A percentile compares a stretch with the other conserved stretches of the same genome.
These are phyloP conservation scores for Orobanche coerulescens DNA, from an alignment of 257 asterid genomes.

Conservation along the genomic window DNA sequence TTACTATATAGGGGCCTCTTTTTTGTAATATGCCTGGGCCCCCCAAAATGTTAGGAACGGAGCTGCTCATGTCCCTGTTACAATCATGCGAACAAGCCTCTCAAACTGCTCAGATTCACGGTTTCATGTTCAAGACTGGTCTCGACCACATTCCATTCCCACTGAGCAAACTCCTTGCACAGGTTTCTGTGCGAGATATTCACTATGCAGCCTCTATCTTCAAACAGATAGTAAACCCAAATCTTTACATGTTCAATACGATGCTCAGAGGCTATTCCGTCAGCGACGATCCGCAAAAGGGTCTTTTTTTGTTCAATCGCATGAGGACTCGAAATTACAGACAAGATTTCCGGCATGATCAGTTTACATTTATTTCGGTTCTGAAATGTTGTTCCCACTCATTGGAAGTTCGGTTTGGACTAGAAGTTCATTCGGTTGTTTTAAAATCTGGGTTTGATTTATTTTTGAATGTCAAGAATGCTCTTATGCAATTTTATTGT, in stretches of 20 bases:
- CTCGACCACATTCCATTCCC: constrained; percentile 41
- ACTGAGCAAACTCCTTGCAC: constrained; percentile 58
- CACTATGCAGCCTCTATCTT: constrained; percentile 46
- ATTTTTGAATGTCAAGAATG: constrained; percentile 42
- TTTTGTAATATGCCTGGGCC: no score
- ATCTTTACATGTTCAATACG: constrained; percentile 48
- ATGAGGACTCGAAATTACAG: constrained; percentile 29
- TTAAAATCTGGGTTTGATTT: constrained; percentile 42
- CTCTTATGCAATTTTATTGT: constrained; percentile 46
- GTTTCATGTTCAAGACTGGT: constrained; percentile 51
- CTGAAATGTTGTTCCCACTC: constrained; percentile 44
- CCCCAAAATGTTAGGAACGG: no score
- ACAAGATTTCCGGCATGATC: constrained; percentile 33
- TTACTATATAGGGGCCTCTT: no score
- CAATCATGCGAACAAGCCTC: constrained; percentile 40
- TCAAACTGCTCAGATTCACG: constrained; percentile 46
- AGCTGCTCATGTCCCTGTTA: constrained; percentile 37
- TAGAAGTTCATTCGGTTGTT: constrained; percentile 35
- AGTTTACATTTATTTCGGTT: constrained; percentile 39
- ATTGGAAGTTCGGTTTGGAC: constrained; percentile 31
- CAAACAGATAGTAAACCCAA: constrained; percentile 33
- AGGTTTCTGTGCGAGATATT: constrained; percentile 31
- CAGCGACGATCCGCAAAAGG: constrained; percentile 29
- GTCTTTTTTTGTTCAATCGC: constrained; percentile 38
- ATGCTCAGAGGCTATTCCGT: constrained; percentile 49